Evolutionary conservation across 495 filamentous ascomycete species (phyloP).

Genomic region (Cercophora sp.): DNA sequence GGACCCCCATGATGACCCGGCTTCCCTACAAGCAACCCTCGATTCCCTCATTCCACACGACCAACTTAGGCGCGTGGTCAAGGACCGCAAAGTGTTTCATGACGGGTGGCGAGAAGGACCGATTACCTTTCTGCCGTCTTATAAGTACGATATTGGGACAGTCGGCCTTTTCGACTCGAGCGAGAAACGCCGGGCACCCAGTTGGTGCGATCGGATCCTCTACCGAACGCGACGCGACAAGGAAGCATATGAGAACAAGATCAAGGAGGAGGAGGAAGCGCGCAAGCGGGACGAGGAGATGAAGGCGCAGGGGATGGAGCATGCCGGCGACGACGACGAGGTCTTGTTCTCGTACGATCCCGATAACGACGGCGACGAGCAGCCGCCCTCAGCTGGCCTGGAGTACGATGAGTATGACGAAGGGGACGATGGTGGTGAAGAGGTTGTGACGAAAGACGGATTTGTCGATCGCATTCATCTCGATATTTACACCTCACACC

Average conservation of each 20-base stretch:
- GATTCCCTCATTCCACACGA: slow-evolving; percentile 85
- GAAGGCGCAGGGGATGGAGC: slow-evolving; percentile 71
- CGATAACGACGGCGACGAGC: slow-evolving; percentile 59
- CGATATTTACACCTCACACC: slow-evolving; percentile 79
- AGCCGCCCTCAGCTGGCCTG: slow-evolving; percentile 33
- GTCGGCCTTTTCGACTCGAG: slow-evolving; percentile 90
- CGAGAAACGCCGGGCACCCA: slow-evolving; percentile 86
- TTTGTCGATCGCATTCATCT: slow-evolving; percentile 62
- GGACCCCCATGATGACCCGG: slow-evolving; percentile 49
- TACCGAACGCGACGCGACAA: slow-evolving; percentile 72
- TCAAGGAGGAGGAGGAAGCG: slow-evolving; percentile 60
- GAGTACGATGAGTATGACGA: slow-evolving; percentile 63
- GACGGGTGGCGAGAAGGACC: slow-evolving; percentile 89
- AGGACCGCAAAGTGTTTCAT: slow-evolving; percentile 71
- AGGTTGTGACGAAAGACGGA: slow-evolving; percentile 50
- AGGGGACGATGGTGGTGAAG: slow-evolving; percentile 37
- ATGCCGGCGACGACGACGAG: slow-evolving; percentile 71
- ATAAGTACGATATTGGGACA: slow-evolving; percentile 95
- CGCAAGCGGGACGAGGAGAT: slow-evolving; percentile 77
- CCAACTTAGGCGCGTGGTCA: slow-evolving; percentile 73
- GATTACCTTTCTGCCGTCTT: slow-evolving; percentile 87
- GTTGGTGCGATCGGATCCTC: slow-evolving; percentile 97
- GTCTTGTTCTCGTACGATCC: slow-evolving; percentile 90
- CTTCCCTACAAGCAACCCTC: slow-evolving; percentile 75
- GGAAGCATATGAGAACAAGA: slow-evolving; percentile 63